Evolutionary conservation across 2,329 filamentous ascomycete species (phyloP), one percentile per base, ranked within the genome.

Genomic region (Bretziella fagacearum): DNA sequence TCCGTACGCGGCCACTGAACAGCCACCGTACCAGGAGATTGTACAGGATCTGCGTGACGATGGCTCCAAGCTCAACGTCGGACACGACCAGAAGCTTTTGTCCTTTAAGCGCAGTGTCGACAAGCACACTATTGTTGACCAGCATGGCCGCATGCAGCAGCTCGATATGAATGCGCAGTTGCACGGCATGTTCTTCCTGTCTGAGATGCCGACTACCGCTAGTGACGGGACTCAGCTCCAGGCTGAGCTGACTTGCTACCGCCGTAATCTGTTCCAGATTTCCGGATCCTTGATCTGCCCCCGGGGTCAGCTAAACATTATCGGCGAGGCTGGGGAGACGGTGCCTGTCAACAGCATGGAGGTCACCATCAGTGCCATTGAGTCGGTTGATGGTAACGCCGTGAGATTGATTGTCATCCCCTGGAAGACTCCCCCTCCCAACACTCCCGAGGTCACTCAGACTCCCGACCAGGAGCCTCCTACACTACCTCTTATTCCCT

Each of bases 381-480:
- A 96, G 60, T 95, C 89, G 1, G 86, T 94, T 13, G 89, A 96
- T 60, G 84, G 85, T 27, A 89, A 94, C 55, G 67, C 83, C 0
- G 85, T 95, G 36, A 89, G 93, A 56, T 79, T 96, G 52, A 95
- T 96, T 53, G 91, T 91, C 6, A 93, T 96, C 51, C 89, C 89
- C 1, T 96, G 89, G 89, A 96, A 96, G 67, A 95, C 87, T 2
- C 87, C 86, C 1, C 84, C 82, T 23, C 84, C 83, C 44, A 84
- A 80, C 62, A 76, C 79, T 3, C 71, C 77, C n/a, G 75, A 81
- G 53, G 68, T 78, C 50, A 70, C 64, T 52, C 74, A 80, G 52
- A 66, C 66, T 1, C 67, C 67, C 0, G 89, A 96, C 59, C 86
- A 89, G 58, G 89, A 96, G 59, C 89, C 89, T 4, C 76, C 82